Evolutionary conservation across 2,329 filamentous ascomycete genomes (phyloP).

Genomic region (Sclerotiophoma versabilis): DNA sequence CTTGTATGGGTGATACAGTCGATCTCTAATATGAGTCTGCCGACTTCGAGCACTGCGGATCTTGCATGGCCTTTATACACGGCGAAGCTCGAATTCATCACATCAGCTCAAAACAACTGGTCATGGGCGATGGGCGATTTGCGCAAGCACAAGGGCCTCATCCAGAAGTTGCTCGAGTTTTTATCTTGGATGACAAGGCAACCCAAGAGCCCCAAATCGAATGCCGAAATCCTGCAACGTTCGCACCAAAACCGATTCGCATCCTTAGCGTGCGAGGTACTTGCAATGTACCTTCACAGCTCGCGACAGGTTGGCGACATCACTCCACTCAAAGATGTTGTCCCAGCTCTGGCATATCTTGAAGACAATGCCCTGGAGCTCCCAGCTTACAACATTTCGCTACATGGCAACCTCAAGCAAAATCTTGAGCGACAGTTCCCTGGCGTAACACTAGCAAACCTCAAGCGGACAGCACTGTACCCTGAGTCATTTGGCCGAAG

Average conservation of each 20-base stretch:
- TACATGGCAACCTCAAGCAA: slow-evolving; percentile 83
- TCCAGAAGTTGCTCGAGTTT: slow-evolving; percentile 75
- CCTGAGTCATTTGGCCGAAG: slow-evolving; percentile 71
- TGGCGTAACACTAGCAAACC: slow-evolving; percentile 74
- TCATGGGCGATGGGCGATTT: slow-evolving; percentile 88
- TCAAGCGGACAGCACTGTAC: slow-evolving; percentile 77
- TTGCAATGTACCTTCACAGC: slow-evolving; percentile 90
- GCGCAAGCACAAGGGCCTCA: slow-evolving; percentile 75
- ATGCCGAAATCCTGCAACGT: slow-evolving; percentile 31
- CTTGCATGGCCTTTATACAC: slow-evolving; percentile 62
- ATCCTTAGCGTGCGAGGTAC: slow-evolving; percentile 82
- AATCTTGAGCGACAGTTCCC: slow-evolving; percentile 84
- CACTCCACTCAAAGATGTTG: slow-evolving; percentile 72
- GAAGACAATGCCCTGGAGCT: slow-evolving; percentile 78
- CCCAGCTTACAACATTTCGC: slow-evolving; percentile 83
- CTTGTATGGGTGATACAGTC: slow-evolving; percentile 76
- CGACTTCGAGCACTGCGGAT: slow-evolving; percentile 59
- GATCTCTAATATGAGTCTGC: slow-evolving; percentile 68
- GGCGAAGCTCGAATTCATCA: slow-evolving; percentile 84
- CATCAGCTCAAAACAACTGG: slow-evolving; percentile 91
- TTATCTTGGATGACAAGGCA: slow-evolving; percentile 58
- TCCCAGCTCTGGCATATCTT: slow-evolving; percentile 80
- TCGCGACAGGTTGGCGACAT: slow-evolving; percentile 77
- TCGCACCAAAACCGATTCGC: slow-evolving; percentile 65
- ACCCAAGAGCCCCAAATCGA: slow-evolving; percentile 32